Conservation (phyloP, 768 basidiomycete genomes). For the Amanita muscaria region DNA sequence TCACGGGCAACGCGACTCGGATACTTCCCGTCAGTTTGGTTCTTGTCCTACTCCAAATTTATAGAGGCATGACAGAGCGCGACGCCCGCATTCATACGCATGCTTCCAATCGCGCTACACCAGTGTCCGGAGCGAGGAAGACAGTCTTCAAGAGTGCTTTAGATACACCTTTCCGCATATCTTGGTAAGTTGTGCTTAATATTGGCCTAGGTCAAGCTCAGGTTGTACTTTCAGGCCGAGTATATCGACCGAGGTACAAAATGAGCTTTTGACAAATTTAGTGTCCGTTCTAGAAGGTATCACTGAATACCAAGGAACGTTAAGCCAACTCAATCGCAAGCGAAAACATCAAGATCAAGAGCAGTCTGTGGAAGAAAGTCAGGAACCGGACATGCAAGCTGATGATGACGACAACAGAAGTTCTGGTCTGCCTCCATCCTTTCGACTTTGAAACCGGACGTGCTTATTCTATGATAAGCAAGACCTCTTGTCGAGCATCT, state of each 20-base stretch:
- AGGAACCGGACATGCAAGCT: slow-evolving; percentile 11
- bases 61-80: slow-evolving; percentile 40
- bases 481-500: slow-evolving; percentile 39
- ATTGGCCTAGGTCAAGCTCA: slow-evolving; percentile 8
- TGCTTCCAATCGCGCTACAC: slow-evolving; percentile 54
- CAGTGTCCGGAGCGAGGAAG: slow-evolving; percentile 43
- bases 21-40: too few relatives aligned
- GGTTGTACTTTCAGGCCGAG: slow-evolving; percentile 43
- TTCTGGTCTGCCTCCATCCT: neutral
- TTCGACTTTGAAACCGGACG: neutral
- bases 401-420: slow-evolving; percentile 6
- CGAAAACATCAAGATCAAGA: slow-evolving; percentile 25
- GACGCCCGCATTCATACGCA: slow-evolving; percentile 46
- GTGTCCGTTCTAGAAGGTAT: slow-evolving; percentile 43
- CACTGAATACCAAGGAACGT: slow-evolving; percentile 31
- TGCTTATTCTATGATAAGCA: neutral
- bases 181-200: slow-evolving; percentile 40
- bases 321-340: slow-evolving; percentile 26
- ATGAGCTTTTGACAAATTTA: slow-evolving; percentile 42
- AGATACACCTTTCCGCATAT: slow-evolving; percentile 61
- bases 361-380: slow-evolving; percentile 12
- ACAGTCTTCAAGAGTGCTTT: slow-evolving; percentile 61
- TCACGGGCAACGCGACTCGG: neutral
- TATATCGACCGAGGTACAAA: slow-evolving; percentile 56
- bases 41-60: too few relatives aligned